These are phyloP conservation scores for Alopecurus myosuroides DNA, from an alignment of 176 grass and related monocot genomes.

Conservation along the genomic window DNA sequence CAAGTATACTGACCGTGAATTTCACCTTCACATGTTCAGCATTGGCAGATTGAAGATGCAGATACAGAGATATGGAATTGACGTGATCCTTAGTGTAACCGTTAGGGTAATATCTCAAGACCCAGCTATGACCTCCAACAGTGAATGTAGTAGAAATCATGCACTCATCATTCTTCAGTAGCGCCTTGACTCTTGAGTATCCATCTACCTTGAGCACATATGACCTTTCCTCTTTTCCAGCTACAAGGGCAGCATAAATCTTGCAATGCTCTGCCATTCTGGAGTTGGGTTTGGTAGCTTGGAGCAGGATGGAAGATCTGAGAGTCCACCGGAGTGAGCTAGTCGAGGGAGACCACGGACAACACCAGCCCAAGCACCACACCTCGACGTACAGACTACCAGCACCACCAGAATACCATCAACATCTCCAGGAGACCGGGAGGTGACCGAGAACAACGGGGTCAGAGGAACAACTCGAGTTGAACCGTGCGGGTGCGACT, in stretches of 20 bases:
- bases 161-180: background rate
- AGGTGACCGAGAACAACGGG: too few relatives aligned
- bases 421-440: too few relatives aligned
- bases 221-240: background rate
- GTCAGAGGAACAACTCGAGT: too few relatives aligned
- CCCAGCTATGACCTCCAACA: background rate
- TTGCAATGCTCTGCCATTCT: background rate
- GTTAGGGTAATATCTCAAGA: background rate
- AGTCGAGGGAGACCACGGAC: too few relatives aligned
- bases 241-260: background rate
- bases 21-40: background rate
- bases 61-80: background rate
- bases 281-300: background rate
- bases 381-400: too few relatives aligned
- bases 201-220: background rate
- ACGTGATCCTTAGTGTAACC: rapidly evolving
- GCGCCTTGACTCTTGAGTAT: background rate
- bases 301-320: background rate
- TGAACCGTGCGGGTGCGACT: too few relatives aligned
- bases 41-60: rapidly evolving
- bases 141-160: rapidly evolving
- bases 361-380: too few relatives aligned
- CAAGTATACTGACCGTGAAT: background rate
- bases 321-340: too few relatives aligned
- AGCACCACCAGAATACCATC: too few relatives aligned